Base-by-base conservation (phyloP, 1,139 yeast genomes). In the Pichia sp. region DNA sequence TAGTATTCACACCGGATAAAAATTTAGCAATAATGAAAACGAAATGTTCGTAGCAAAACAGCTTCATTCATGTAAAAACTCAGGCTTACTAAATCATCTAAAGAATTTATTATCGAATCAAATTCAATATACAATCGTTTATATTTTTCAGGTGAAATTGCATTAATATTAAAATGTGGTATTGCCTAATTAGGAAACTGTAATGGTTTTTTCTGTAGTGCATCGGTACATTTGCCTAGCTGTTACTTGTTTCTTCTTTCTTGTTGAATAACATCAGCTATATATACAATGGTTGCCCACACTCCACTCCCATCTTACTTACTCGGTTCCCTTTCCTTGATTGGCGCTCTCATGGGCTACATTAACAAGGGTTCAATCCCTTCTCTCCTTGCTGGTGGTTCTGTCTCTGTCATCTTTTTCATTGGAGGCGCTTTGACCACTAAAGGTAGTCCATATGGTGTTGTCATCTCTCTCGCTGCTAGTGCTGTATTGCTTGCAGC, bases 391-490 rank as follows among this genome's bases (percentile, higher is more conserved):
- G 96, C 95, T 2, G 97, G 97, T 34, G 63, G 84, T 11, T 73
- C 84, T 0, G 75, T 89, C 58, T 81, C 95, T 13, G 75, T 80
- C 6, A 67, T 85, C 44, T 91, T 83, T 67, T 95, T 89, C 25
- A 67, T 75, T 53, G 85, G 96, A 1, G 96, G 96, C 38, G 87
- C 87, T 69, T 74, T 90, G 60, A 73, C 88, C 58, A 77, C 80
- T 58, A 73, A 83, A 55, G 87, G 88, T 66, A 83, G 81, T 55
- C 89, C 87, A 65, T 81, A 80, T 71, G 97, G 96, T 36, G 74
- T 90, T 59, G 93, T 87, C 66, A 66, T 86, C 44, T 96, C 96
- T 0, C 72, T 89, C 51, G 87, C 83, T 11, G 79, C 91, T 1
- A 84, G 95, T 27, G 63, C 81, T 1, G 64, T 85, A 14, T 74